Evolutionary conservation across 352 stramenopile species (phyloP), one percentile per base, ranked within the genome.

Genomic region (Globisporangium alternatum): DNA sequence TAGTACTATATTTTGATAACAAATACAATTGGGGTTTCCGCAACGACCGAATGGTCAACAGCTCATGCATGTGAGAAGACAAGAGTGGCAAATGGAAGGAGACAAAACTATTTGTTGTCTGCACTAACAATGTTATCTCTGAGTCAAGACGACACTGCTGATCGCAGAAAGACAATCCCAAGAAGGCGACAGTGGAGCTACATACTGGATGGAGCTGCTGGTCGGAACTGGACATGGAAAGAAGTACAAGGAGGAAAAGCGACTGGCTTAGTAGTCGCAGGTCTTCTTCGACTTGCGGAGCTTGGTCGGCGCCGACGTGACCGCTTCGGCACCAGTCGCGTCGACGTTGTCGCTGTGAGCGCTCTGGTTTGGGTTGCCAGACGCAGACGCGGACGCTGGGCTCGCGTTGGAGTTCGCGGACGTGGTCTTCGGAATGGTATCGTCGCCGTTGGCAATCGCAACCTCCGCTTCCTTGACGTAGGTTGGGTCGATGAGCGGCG

Each of bases 401-500:
- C 19, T 56, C 21, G 33, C 58, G 65, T 39, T 64, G 51, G 0
- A 17, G 31, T 17, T 56, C 35, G 25, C 19, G 25, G 58, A 67
- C 10, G 60, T 47, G 35, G 64, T 39, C 25, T 62, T 41, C 10
- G 58, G 60, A 6, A 72, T 45, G 10, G 69, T 56, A 30, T 12
- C 35, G 15, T 56, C 51, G 28, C 61, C 60, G 9, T 64, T 56
- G 22, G 62, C 62, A 21, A 66, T 62, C 22, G 37, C 56, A 33
- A 43, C 68, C 33, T 68, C 65, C 51, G 69, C 57, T 12, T 61
- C 60, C 28, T 76, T 67, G 3, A 69, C 62, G 49, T 74, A 76
- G n/a, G 61, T 44, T 17, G 70, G 62, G 45, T 69, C 59, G 47
- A 72, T 73, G 54, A 74, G 68, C 41, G 70, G 65, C 44, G 63